Evolutionary conservation across 257 asterid genomes (phyloP).

Genomic region (Rauvolfia tetraphylla): DNA sequence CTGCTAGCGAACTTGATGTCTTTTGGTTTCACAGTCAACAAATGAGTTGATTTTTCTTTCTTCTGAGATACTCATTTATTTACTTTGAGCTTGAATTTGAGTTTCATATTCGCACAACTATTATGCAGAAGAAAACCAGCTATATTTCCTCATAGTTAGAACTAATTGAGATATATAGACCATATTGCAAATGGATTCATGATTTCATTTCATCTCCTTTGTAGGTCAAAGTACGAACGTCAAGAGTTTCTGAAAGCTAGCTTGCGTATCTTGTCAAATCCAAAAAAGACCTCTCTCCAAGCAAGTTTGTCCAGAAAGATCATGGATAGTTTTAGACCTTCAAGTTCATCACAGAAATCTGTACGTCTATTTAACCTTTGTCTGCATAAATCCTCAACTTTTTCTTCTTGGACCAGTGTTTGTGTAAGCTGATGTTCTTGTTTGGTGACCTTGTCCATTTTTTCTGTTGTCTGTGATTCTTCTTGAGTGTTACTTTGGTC

Average conservation of each 20-base stretch:
- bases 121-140: background rate
- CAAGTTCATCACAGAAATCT: slow-evolving; percentile 55
- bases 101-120: background rate
- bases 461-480: background rate
- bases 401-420: background rate
- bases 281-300: slow-evolving; percentile 54
- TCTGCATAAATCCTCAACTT: background rate
- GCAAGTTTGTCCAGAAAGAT: slow-evolving; percentile 67
- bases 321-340: slow-evolving; percentile 58
- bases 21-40: background rate
- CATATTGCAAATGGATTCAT: background rate
- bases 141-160: background rate
- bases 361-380: slow-evolving; percentile 36
- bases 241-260: slow-evolving; percentile 95
- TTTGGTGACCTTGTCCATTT: background rate
- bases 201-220: slow-evolving; percentile 19
- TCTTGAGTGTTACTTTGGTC: background rate
- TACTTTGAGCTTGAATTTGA: background rate
- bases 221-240: slow-evolving; percentile 84
- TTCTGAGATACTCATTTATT: background rate
- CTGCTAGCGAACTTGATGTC: background rate
- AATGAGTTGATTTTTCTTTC: slow-evolving; percentile 6
- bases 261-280: slow-evolving; percentile 70
- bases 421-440: background rate
- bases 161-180: background rate